Conservation (phyloP, 2,329 filamentous ascomycete genomes). For the Fusarium tanahbumbuense region DNA sequence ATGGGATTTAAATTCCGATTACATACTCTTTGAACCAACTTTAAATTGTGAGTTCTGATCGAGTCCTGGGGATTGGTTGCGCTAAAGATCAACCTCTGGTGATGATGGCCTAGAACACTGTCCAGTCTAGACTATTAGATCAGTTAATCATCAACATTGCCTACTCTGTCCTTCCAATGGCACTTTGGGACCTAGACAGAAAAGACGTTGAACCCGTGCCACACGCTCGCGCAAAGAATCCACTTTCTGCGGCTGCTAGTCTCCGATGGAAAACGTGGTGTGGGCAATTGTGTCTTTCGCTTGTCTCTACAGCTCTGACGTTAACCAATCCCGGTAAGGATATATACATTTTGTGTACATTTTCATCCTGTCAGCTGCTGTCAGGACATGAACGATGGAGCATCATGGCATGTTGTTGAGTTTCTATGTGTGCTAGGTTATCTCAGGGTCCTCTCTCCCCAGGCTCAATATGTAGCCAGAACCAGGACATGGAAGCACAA, state of each 20-base stretch:
- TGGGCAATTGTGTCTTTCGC: constrained; percentile 6
- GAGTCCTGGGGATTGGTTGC: background rate
- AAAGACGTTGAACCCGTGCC: constrained; percentile 41
- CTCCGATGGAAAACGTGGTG: constrained; percentile 26
- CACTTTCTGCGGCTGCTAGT: constrained; percentile 32
- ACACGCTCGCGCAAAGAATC: constrained; percentile 27
- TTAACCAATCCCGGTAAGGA: constrained; percentile 4
- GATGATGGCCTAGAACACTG: constrained; percentile 18
- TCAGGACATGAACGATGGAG: constrained; percentile 31
- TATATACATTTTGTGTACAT: constrained; percentile 21
- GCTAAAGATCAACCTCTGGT: background rate
- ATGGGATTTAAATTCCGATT: background rate
- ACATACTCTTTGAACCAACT: background rate
- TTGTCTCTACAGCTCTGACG: constrained; percentile 8
- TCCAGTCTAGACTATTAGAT: constrained; percentile 18
- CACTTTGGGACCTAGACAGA: constrained; percentile 13
- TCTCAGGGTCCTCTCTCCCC: constrained; percentile 18
- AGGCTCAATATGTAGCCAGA: constrained; percentile 11
- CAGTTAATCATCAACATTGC: constrained; percentile 12
- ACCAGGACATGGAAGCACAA: constrained; percentile 8
- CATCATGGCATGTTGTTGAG: constrained; percentile 36
- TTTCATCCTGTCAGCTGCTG: constrained; percentile 3
- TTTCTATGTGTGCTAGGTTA: constrained; percentile 17
- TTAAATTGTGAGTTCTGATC: background rate
- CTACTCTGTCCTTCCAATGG: background rate